Evolutionary conservation across 257 asterid species (phyloP).

Genomic region (Voacanga thouarsii): DNA sequence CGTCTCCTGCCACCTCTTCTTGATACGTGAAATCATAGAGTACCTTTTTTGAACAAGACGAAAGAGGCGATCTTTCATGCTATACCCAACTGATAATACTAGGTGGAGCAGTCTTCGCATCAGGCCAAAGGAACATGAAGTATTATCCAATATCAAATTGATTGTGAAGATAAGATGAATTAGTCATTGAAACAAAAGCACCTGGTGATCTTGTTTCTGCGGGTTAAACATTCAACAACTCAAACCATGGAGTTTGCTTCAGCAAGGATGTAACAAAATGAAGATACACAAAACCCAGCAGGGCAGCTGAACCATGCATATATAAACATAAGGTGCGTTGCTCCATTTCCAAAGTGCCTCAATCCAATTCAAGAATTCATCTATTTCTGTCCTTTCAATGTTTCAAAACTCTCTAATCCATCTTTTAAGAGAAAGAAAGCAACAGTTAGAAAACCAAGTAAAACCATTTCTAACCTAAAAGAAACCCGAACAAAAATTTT

Average conservation of each 20-base stretch:
- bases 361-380: slow-evolving; percentile 82
- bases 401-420: slow-evolving; percentile 46
- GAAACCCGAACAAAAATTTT: slow-evolving; percentile 39
- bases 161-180: background rate
- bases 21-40: too few species aligned
- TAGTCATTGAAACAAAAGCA: background rate
- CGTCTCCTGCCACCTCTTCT: too few species aligned
- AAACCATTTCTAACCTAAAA: slow-evolving; percentile 38
- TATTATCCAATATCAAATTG: too few species aligned
- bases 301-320: slow-evolving; percentile 86
- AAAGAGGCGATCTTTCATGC: too few species aligned
- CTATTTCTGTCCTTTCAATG: slow-evolving; percentile 37
- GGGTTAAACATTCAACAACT: background rate
- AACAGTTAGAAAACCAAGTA: slow-evolving; percentile 59
- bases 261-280: slow-evolving; percentile 46
- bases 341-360: slow-evolving; percentile 92
- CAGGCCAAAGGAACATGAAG: too few species aligned
- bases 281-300: slow-evolving; percentile 82
- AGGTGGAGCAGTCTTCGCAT: too few species aligned
- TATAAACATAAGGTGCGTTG: slow-evolving; percentile 77
- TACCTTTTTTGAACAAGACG: too few species aligned
- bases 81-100: too few species aligned
- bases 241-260: slow-evolving; percentile 8
- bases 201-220: background rate
- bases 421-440: slow-evolving; percentile 50